Conservation (phyloP, 129 eudicot species). For the Tanacetum coccineum region DNA sequence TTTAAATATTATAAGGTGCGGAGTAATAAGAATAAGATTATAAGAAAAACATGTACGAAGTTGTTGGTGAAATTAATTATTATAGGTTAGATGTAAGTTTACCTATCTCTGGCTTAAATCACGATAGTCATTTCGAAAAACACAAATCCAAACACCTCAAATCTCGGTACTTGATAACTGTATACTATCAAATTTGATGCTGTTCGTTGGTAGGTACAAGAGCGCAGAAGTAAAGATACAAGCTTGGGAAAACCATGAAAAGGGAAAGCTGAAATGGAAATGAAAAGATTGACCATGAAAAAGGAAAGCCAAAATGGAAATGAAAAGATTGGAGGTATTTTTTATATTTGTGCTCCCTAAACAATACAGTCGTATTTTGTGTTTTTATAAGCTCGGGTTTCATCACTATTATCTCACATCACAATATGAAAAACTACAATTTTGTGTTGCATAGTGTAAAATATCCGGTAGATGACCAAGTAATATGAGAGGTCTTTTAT, state of each 20-base stretch:
- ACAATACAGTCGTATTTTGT: background rate
- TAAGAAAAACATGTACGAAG: no score
- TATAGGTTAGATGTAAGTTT: no score
- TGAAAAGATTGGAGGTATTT: constrained; percentile 79
- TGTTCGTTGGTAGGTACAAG: constrained; percentile 53
- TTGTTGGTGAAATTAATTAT: no score
- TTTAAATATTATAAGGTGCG: background rate
- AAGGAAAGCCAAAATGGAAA: constrained; percentile 92
- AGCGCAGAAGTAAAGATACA: constrained; percentile 93
- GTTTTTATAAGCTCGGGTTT: background rate
- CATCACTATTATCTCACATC: background rate
- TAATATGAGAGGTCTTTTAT: background rate
- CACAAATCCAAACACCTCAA: no score
- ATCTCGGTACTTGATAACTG: background rate
- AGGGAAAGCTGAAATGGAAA: no score
- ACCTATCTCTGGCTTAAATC: no score
- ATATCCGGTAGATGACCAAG: background rate
- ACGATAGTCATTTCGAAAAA: no score
- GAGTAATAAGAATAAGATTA: no score
- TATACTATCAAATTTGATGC: background rate
- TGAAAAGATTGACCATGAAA: no score
- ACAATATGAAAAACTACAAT: background rate
- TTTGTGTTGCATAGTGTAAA: background rate
- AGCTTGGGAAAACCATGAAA: constrained; percentile 97
- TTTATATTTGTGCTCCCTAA: constrained; percentile 1